phyloP scores from a whole-genome alignment of 208 protist genomes.

The Wallacemonas sp. region DNA sequence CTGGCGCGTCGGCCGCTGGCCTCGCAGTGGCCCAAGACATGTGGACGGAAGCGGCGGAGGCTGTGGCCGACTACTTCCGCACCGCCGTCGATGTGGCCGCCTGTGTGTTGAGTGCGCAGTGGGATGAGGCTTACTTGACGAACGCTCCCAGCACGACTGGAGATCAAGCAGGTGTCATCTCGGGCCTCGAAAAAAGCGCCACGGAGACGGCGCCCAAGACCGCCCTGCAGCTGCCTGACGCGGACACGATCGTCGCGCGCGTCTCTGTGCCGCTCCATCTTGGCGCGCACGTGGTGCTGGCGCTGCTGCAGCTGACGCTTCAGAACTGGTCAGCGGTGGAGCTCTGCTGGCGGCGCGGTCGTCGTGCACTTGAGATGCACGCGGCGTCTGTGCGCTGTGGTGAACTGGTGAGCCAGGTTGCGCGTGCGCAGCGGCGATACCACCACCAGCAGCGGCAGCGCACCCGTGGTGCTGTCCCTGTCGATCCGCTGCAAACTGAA shows the following conservation, averaged over 20 bases:
- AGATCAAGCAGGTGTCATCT: no score
- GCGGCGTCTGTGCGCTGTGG: neutral
- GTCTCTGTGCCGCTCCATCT: neutral
- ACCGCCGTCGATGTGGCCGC: slow-evolving; percentile 22
- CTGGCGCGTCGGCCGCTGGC: neutral
- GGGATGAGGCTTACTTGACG: slow-evolving; percentile 6
- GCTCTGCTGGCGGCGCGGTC: slow-evolving; percentile 13
- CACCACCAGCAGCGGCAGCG: neutral
- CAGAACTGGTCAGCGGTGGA: slow-evolving; percentile 65
- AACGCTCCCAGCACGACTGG: neutral
- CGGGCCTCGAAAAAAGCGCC: no score
- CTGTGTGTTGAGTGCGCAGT: slow-evolving; percentile 21
- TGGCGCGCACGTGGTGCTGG: slow-evolving; percentile 21
- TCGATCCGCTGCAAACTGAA: no score
- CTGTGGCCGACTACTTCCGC: slow-evolving; percentile 1
- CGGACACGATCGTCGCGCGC: neutral
- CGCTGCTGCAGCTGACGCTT: slow-evolving; percentile 47
- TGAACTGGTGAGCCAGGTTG: neutral
- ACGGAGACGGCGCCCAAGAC: neutral
- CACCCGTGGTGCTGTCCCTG: neutral
- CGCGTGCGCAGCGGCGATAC: neutral
- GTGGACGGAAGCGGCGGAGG: slow-evolving; percentile 12
- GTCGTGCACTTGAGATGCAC: slow-evolving; percentile 4
- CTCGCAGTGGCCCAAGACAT: neutral
- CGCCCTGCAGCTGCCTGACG: neutral